Conservation (phyloP, 208 protist species). For the Trypanosoma scelopori region DNA sequence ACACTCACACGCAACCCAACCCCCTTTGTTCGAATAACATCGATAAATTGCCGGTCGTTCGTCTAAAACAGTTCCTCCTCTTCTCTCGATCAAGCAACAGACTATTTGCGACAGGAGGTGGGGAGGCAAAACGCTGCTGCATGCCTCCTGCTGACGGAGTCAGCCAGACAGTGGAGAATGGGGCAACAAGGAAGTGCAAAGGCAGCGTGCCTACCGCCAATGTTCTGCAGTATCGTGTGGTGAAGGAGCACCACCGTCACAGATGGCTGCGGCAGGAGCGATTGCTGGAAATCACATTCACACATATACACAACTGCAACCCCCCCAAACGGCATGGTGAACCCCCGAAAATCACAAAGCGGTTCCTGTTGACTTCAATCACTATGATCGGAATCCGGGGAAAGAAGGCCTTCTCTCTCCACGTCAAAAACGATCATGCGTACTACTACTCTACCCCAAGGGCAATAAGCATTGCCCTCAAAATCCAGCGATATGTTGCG, state of each 20-base stretch:
- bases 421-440: constrained; percentile 23
- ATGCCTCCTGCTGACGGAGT: not conserved
- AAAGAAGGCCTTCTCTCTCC: constrained; percentile 21
- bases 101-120: no score
- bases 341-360: constrained; percentile 20
- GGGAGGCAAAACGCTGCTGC: not conserved
- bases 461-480: constrained; percentile 24
- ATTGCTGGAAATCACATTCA: constrained; percentile 23
- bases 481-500: constrained; percentile 29
- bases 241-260: constrained; percentile 26
- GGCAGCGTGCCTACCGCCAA: not conserved
- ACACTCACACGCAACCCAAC: no score
- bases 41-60: no score
- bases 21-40: no score
- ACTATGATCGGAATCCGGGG: constrained; percentile 22
- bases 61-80: no score
- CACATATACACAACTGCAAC: constrained; percentile 28
- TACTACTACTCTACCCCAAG: constrained; percentile 31
- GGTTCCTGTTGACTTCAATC: constrained; percentile 21
- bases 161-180: not conserved
- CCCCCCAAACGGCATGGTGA: constrained; percentile 1
- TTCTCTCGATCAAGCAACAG: no score
- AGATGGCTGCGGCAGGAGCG: constrained; percentile 27
- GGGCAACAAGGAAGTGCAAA: not conserved
- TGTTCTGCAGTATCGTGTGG: constrained; percentile 16